A percentile compares a stretch with the other conserved stretches of the same genome.
Evolutionary conservation across 1,284 basidiomycete species (phyloP).

Genomic region (Cronartium quercuum): DNA sequence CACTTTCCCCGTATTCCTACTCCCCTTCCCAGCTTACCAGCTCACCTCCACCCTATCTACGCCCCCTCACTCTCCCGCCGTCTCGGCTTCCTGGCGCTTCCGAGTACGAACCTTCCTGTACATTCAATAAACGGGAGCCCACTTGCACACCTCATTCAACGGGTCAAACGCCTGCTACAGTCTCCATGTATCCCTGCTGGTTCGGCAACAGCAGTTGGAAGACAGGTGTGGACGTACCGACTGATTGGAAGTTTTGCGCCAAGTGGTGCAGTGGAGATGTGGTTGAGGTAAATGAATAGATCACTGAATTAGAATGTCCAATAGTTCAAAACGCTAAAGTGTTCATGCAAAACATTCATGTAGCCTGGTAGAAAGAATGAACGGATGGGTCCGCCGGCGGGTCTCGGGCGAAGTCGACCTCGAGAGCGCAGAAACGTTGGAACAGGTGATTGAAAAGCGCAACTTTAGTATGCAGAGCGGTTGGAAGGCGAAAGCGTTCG

Average conservation of each 20-base stretch:
- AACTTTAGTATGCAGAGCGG: slow-evolving; percentile 2
- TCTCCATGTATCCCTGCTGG: neutral
- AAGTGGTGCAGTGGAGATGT: neutral
- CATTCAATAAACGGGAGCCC: neutral
- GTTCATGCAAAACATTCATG: too few species aligned
- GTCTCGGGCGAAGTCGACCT: slow-evolving; percentile 1
- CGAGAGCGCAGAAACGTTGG: slow-evolving; percentile 1
- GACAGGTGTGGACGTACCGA: slow-evolving; percentile 3
- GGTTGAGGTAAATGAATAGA: too few species aligned
- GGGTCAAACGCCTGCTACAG: slow-evolving; percentile 3
- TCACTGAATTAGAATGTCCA: too few species aligned
- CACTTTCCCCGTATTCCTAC: neutral
- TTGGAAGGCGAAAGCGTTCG: neutral
- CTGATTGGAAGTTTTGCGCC: slow-evolving; percentile 1
- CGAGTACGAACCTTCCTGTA: neutral
- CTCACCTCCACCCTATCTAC: slow-evolving; percentile 26
- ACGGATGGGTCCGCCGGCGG: slow-evolving; percentile 9
- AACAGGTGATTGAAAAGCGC: slow-evolving; percentile 14
- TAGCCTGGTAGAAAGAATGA: slow-evolving; percentile 16
- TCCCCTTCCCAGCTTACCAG: slow-evolving; percentile 3
- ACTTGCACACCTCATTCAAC: neutral
- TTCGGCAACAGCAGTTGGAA: neutral
- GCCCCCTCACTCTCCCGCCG: slow-evolving; percentile 14
- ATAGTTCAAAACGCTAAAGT: too few species aligned
- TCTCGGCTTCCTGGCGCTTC: neutral